phyloP scores from a whole-genome alignment of 1,139 yeast species.

The Saccharomyces hybrid region DNA sequence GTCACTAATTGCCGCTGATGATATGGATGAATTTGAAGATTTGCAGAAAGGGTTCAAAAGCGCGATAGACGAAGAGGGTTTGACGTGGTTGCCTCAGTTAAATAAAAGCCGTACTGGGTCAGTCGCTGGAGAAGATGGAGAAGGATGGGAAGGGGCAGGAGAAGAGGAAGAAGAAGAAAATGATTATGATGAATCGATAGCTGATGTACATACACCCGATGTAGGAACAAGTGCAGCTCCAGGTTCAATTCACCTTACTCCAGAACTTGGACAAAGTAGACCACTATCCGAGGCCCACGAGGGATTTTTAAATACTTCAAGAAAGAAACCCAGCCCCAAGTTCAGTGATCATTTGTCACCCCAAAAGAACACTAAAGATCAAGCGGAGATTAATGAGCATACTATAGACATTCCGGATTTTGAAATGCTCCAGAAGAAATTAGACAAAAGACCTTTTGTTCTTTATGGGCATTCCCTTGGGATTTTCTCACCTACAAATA shows the following conservation, averaged over 20 bases:
- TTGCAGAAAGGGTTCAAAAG: slow-evolving; percentile 27
- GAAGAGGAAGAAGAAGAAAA: not conserved
- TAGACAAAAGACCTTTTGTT: slow-evolving; percentile 12
- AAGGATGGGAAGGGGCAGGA: not conserved
- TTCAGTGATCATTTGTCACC: not conserved
- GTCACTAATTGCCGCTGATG: slow-evolving; percentile 27
- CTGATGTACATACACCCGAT: not conserved
- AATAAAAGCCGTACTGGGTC: not conserved
- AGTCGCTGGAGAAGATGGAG: not conserved
- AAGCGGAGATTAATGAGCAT: not conserved
- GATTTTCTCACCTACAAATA: slow-evolving; percentile 32
- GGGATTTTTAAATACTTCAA: not conserved
- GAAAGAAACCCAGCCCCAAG: not conserved
- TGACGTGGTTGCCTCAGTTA: slow-evolving; percentile 27
- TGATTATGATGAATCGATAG: not conserved
- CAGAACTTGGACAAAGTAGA: not conserved
- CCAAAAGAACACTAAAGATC: not conserved
- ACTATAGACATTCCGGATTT: not conserved
- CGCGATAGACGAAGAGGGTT: slow-evolving; percentile 23
- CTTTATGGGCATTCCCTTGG: slow-evolving; percentile 39
- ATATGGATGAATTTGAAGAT: slow-evolving; percentile 29
- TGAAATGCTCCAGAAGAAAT: not conserved
- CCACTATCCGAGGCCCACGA: not conserved
- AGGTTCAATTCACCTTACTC: not conserved
- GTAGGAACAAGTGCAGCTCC: not conserved